Percentiles rank a stretch among this genome's conserved stretches.
Conservation (phyloP, 116 monocot species). For the Trichopus zeylanicus region DNA sequence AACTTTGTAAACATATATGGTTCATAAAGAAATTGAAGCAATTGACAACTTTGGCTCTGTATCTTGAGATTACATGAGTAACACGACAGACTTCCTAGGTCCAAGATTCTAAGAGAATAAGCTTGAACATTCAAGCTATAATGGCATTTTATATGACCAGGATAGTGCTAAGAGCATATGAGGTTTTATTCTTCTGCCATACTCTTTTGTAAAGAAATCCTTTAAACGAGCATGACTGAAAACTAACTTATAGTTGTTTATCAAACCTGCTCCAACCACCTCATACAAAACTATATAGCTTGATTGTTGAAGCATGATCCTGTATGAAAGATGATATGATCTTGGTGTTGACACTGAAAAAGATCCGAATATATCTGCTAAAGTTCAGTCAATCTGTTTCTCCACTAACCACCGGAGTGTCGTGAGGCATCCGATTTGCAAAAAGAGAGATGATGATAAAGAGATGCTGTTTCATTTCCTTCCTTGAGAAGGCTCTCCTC, state of each 20-base stretch:
- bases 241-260: not conserved
- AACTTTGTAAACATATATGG: no score
- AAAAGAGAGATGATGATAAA: conserved; percentile 5
- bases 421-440: conserved; percentile 4
- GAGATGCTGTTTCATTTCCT: conserved; percentile 12
- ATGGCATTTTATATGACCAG: not conserved
- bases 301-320: not conserved
- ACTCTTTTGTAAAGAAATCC: no score
- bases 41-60: no score
- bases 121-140: no score
- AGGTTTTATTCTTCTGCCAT: not conserved
- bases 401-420: conserved; percentile 5
- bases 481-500: conserved; percentile 4
- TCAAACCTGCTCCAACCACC: not conserved
- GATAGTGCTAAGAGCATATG: no score
- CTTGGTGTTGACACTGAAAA: not conserved
- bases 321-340: not conserved
- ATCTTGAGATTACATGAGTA: no score
- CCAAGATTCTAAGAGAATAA: no score
- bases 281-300: not conserved
- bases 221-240: no score
- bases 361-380: not conserved
- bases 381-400: conserved; percentile 2
- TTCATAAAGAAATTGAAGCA: no score
- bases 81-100: no score